Conservation (phyloP, 495 filamentous ascomycete species). For the Trichoderma orchidacearum region DNA sequence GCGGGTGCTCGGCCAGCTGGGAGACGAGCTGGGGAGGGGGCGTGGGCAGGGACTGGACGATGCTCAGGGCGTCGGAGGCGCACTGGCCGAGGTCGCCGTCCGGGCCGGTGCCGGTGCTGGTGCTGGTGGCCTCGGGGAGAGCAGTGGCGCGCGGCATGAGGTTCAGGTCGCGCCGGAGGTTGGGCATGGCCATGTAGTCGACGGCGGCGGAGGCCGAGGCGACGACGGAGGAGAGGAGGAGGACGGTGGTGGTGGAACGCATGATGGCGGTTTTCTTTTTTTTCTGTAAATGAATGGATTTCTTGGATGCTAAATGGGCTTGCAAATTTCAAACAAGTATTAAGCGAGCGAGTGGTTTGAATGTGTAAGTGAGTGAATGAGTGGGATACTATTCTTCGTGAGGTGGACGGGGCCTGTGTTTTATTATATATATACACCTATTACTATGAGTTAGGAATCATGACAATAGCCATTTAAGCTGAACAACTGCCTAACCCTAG, state of each 20-base stretch:
- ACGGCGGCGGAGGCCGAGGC: background rate
- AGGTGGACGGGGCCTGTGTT: too few species aligned
- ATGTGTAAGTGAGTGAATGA: too few species aligned
- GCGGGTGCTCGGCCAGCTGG: background rate
- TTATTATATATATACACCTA: too few species aligned
- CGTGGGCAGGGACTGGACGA: slow-evolving; percentile 1
- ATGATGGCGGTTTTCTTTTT: background rate
- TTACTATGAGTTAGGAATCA: too few species aligned
- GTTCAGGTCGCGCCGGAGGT: background rate
- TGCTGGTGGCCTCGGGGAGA: background rate
- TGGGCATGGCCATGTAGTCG: background rate
- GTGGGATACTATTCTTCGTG: too few species aligned
- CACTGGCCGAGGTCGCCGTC: background rate
- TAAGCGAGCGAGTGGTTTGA: too few species aligned
- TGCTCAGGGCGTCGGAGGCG: background rate
- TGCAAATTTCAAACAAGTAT: too few species aligned
- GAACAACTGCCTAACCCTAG: too few species aligned
- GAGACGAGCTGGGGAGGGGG: slow-evolving; percentile 4
- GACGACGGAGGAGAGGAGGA: background rate
- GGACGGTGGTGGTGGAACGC: background rate
- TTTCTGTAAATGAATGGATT: background rate
- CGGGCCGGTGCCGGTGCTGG: too few species aligned
- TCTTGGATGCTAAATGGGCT: too few species aligned
- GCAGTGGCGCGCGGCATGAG: background rate
- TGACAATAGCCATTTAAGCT: too few species aligned